A percentile compares a stretch with the other conserved stretches of the same genome.
phyloP scores from a whole-genome alignment of 2,329 filamentous ascomycete genomes.

The Cladophialophora psammophila region DNA sequence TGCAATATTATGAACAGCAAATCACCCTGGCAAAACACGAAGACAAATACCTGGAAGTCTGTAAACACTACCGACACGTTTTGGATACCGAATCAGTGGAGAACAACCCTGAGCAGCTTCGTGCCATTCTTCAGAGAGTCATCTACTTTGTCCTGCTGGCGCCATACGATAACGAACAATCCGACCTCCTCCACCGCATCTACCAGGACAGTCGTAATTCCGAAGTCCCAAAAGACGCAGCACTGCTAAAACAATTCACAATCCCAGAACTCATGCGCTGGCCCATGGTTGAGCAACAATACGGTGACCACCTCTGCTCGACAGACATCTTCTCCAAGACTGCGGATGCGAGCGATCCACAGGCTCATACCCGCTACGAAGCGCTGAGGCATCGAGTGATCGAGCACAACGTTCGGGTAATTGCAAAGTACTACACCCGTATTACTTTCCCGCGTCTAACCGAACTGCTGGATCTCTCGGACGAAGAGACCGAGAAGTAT shows the following conservation, averaged over 20 bases:
- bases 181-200: slow-evolving; percentile 93
- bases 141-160: slow-evolving; percentile 98
- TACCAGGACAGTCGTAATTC: slow-evolving; percentile 82
- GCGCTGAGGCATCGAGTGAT: slow-evolving; percentile 98
- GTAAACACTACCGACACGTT: slow-evolving; percentile 97
- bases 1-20: slow-evolving; percentile 96
- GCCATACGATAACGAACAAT: slow-evolving; percentile 98
- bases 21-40: slow-evolving; percentile 96
- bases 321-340: slow-evolving; percentile 87
- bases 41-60: slow-evolving; percentile 94
- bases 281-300: slow-evolving; percentile 89
- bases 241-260: slow-evolving; percentile 92
- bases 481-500: slow-evolving; percentile 98
- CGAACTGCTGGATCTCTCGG: slow-evolving; percentile 85
- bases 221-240: slow-evolving; percentile 78
- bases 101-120: slow-evolving; percentile 83
- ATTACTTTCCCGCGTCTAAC: slow-evolving; percentile 92
- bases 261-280: slow-evolving; percentile 97
- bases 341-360: slow-evolving; percentile 72
- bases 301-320: slow-evolving; percentile 83
- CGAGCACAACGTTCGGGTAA: slow-evolving; percentile 96
- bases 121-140: slow-evolving; percentile 87
- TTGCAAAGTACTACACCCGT: slow-evolving; percentile 98
- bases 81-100: slow-evolving; percentile 95
- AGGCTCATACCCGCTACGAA: slow-evolving; percentile 86